Percentiles rank a stretch among this genome's conserved stretches.
phyloP scores from a whole-genome alignment of 2,329 filamentous ascomycete species.

The Erysiphe pulchra region DNA sequence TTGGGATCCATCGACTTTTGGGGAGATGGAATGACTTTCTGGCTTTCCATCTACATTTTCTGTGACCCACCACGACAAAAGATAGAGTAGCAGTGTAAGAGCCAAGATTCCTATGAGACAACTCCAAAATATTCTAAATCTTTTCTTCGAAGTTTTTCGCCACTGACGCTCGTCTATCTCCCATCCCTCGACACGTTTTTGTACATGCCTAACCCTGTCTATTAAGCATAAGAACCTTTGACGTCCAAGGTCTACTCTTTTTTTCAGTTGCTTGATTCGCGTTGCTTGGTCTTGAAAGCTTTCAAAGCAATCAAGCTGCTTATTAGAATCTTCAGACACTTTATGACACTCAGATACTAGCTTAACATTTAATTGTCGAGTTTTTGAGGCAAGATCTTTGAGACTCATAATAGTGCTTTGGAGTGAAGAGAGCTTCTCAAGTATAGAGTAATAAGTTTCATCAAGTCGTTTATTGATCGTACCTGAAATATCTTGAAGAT shows the following conservation, averaged over 20 bases:
- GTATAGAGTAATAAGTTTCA: constrained; percentile 45
- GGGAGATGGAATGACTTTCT: no score
- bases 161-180: constrained; percentile 40
- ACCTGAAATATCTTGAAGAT: constrained; percentile 33
- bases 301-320: constrained; percentile 26
- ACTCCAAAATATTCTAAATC: constrained; percentile 34
- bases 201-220: constrained; percentile 35
- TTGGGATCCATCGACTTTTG: no score
- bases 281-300: constrained; percentile 38
- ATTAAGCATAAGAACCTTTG: constrained; percentile 32
- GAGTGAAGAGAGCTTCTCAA: constrained; percentile 39
- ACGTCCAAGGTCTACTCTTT: constrained; percentile 32
- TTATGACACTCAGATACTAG: constrained; percentile 35
- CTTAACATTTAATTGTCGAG: constrained; percentile 27
- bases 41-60: neutral
- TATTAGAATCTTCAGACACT: constrained; percentile 30
- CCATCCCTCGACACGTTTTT: constrained; percentile 37
- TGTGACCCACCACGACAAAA: neutral
- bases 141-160: constrained; percentile 38
- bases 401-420: constrained; percentile 37
- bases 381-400: constrained; percentile 37
- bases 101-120: neutral
- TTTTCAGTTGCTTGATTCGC: constrained; percentile 34
- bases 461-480: constrained; percentile 40
- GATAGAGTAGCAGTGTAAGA: neutral